These are phyloP conservation scores for Fusarium sp. DNA, from an alignment of 2,329 filamentous ascomycete genomes.

Conservation along the genomic window DNA sequence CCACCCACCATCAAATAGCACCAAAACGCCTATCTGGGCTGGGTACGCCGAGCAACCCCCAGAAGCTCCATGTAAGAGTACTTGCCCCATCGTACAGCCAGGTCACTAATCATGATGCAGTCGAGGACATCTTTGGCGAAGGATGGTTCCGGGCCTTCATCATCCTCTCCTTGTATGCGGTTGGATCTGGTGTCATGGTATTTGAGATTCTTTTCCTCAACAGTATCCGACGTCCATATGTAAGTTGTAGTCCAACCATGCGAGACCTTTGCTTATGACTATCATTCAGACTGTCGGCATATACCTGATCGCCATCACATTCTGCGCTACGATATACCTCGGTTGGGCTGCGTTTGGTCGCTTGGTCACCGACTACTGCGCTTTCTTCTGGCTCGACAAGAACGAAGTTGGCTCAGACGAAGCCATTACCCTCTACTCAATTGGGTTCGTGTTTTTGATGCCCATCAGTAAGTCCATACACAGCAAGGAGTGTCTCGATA, in stretches of 20 bases:
- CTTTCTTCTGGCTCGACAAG: conserved; percentile 67
- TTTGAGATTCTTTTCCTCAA: conserved; percentile 65
- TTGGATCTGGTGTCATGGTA: conserved; percentile 59
- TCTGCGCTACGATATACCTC: conserved; percentile 61
- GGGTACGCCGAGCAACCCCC: conserved; percentile 15
- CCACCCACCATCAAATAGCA: conserved; percentile 19
- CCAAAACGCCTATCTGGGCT: conserved; percentile 20
- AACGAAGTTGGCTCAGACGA: conserved; percentile 59
- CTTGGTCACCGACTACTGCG: conserved; percentile 59
- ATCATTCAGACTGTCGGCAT: conserved; percentile 58
- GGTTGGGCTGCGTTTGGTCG: conserved; percentile 64
- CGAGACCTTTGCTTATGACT: conserved; percentile 19
- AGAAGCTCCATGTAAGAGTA: conserved; percentile 45
- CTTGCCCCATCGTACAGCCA: conserved; percentile 26
- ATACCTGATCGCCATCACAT: conserved; percentile 59
- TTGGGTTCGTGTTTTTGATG: conserved; percentile 60
- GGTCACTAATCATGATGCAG: conserved; percentile 50
- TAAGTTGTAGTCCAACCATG: conserved; percentile 49
- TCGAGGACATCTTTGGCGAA: conserved; percentile 63
- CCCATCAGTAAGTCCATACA: conserved; percentile 58
- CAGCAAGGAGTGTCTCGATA: not conserved
- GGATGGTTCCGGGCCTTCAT: conserved; percentile 63
- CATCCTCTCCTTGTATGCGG: conserved; percentile 61
- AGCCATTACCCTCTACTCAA: conserved; percentile 60
- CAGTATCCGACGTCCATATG: conserved; percentile 65